Conservation (phyloP, 2,329 filamentous ascomycete genomes). For the Rasamsonia emersonii region DNA sequence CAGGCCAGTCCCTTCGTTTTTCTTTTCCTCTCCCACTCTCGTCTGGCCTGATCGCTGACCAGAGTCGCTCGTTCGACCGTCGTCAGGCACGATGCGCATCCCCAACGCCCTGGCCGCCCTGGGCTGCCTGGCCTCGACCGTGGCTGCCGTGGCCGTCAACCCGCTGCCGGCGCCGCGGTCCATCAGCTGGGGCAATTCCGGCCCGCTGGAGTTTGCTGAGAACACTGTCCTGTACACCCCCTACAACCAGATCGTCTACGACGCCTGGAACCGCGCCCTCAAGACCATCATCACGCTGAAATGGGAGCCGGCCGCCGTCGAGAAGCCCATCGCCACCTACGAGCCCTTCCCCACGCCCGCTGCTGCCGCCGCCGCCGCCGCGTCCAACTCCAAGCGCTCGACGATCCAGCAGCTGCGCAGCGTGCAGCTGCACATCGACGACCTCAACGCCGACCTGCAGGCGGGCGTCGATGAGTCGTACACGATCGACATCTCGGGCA, state of each 20-base stretch:
- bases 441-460: constrained; percentile 41
- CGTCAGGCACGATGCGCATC: too few species aligned
- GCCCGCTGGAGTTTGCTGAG: constrained; percentile 36
- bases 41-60: too few species aligned
- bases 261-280: constrained; percentile 45
- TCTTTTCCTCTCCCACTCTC: too few species aligned
- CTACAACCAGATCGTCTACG: constrained; percentile 29
- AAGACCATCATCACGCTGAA: constrained; percentile 40
- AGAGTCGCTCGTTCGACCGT: too few species aligned
- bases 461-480: constrained; percentile 53
- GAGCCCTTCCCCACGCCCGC: constrained; percentile 42
- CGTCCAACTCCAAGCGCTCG: constrained; percentile 22
- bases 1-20: too few species aligned
- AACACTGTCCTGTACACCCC: constrained; percentile 32
- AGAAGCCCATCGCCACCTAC: constrained; percentile 44
- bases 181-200: constrained; percentile 46
- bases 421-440: constrained; percentile 39
- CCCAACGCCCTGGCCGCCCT: constrained; percentile 13
- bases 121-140: constrained; percentile 27
- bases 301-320: constrained; percentile 47
- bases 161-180: constrained; percentile 46
- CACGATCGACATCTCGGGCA: constrained; percentile 35
- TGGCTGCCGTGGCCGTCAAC: constrained; percentile 43
- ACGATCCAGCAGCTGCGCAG: constrained; percentile 25
- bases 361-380: constrained; percentile 8